These are phyloP conservation scores for cucumber (Cucumis sativus) DNA, from an alignment of 306 rosid genomes.

Conservation along the genomic window Cucumber_9930_V3 NC_026659.2:30850501-30851000, in stretches of 20 bases:
- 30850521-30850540: no score
- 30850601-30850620: background rate
- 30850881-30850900: no score
- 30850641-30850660: background rate
- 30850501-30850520: background rate
- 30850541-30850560: no score
- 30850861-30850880: no score
- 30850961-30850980: no score
- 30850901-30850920: no score
- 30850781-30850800: background rate
- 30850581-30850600: background rate
- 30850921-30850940: no score
- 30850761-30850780: background rate
- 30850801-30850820: background rate
- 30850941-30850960: no score
- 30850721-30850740: background rate
- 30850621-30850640: slow-evolving; percentile 12
- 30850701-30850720: background rate
- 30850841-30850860: no score
- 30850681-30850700: background rate
- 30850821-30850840: background rate
- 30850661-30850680: background rate
- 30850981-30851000: no score
- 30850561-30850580: no score
- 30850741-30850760: background rate